Evolutionary conservation across 2,329 filamentous ascomycete species (phyloP).

Genomic region (Claviceps maximensis): DNA sequence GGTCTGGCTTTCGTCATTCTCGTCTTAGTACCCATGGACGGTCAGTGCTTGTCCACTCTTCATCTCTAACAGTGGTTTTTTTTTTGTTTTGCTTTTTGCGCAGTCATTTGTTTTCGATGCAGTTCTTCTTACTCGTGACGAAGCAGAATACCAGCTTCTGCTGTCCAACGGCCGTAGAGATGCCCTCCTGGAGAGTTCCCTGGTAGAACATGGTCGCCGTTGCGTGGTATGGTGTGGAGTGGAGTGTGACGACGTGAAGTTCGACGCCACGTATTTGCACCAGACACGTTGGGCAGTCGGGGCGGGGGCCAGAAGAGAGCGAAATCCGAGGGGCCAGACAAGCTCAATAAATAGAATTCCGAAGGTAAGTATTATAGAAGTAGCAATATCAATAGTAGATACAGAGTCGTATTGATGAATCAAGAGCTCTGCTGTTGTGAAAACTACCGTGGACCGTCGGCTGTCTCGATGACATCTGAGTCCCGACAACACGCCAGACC

Average conservation of each 20-base stretch:
- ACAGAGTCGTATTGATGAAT: not conserved
- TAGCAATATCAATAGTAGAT: not conserved
- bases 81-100: too few species aligned
- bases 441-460: not conserved
- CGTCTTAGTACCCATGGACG: slow-evolving; percentile 35
- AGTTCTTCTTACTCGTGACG: slow-evolving; percentile 51
- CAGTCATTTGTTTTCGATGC: not conserved
- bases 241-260: too few species aligned
- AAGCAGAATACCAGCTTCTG: slow-evolving; percentile 75
- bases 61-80: not conserved
- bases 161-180: slow-evolving; percentile 59
- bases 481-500: not conserved
- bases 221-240: not conserved
- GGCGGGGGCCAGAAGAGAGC: too few species aligned
- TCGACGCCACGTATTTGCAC: too few species aligned
- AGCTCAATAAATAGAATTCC: not conserved
- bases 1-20: slow-evolving; percentile 48
- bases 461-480: not conserved
- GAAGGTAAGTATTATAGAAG: too few species aligned
- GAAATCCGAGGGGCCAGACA: not conserved
- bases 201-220: slow-evolving; percentile 57
- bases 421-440: not conserved
- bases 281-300: too few species aligned
- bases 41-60: slow-evolving; percentile 7
- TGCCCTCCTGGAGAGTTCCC: slow-evolving; percentile 69